Evolutionary conservation across 331 rosid genomes (phyloP), one percentile per base, ranked within the genome.

Genomic region (Cucumis variabilis): DNA sequence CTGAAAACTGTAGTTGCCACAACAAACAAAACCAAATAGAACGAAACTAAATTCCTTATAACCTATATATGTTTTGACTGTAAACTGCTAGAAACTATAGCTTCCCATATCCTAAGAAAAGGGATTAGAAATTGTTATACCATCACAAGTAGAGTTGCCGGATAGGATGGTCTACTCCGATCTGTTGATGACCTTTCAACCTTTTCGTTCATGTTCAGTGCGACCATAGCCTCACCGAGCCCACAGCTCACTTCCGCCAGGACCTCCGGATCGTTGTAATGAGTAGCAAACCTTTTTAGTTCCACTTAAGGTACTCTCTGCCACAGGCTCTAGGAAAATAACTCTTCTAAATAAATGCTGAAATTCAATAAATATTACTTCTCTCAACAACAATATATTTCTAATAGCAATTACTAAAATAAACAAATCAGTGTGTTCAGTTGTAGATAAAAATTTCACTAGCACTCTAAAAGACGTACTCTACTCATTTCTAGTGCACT

Each of bases 191-290:
- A 90, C 90, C 90, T 90, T 28, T 90, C 92, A 0, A 90, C 90
- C 85, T 90, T 84, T 50, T 90, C 92, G 20, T 84, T 90, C 88
- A 90, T 20, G 58, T 90, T 90, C 78, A 90, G 58, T 66, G 90
- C 92, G 5, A 88, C 92, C 92, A 90, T 88, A 3, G 92, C 90
- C 89, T 90, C 92, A 23, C 92, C 92, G 14, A 90, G 86, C 44
- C 92, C 92, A 27, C 92, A 86, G 84, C 92, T 90, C 51, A 90
- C 90, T 63, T 90, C 92, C n/a, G 88, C 90, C 9, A 90, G 88
- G 33, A 90, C 87, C 77, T 88, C 89, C 15, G 92, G 90, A 77
- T 90, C 92, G 21, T 84, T 87, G 23, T 90, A 90, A 51, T 90
- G 90, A 4, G 92, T 90, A 87, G 88, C 92, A 2, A n/a, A n/a